Evolutionary conservation across 2,329 filamentous ascomycete species (phyloP).

Genomic region (Rugonectria rugulosa): DNA sequence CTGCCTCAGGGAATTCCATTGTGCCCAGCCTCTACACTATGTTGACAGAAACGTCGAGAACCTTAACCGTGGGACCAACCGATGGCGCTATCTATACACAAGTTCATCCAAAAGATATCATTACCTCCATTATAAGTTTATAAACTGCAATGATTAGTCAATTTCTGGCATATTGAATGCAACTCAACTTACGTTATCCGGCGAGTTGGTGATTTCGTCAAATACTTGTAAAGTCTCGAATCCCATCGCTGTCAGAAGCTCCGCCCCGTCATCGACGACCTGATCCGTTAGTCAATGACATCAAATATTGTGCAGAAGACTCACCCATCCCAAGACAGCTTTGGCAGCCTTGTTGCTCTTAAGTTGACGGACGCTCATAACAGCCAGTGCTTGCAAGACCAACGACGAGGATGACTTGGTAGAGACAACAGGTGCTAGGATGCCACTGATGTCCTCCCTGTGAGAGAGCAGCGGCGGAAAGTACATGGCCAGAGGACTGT

Average conservation of each 20-base stretch:
- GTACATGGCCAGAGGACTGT: conserved; percentile 72
- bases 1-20: too few species aligned
- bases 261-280: conserved; percentile 75
- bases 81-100: too few species aligned
- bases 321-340: conserved; percentile 81
- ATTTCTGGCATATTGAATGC: background rate
- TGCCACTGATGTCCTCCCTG: conserved; percentile 71
- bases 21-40: too few species aligned
- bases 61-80: too few species aligned
- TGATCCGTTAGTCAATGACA: conserved; percentile 43
- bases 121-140: conserved; percentile 6
- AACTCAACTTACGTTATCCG: conserved; percentile 53
- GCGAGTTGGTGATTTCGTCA: conserved; percentile 77
- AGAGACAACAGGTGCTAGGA: conserved; percentile 81
- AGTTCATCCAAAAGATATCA: background rate
- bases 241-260: conserved; percentile 79
- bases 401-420: conserved; percentile 72
- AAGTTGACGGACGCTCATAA: conserved; percentile 84
- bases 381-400: conserved; percentile 76
- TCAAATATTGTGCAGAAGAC: conserved; percentile 35
- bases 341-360: conserved; percentile 78
- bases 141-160: conserved; percentile 10
- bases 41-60: too few species aligned
- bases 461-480: conserved; percentile 73
- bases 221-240: conserved; percentile 82